These are phyloP conservation scores for Phytophthora brassicae DNA, from an alignment of 352 stramenopile species.

Conservation along the genomic window DNA sequence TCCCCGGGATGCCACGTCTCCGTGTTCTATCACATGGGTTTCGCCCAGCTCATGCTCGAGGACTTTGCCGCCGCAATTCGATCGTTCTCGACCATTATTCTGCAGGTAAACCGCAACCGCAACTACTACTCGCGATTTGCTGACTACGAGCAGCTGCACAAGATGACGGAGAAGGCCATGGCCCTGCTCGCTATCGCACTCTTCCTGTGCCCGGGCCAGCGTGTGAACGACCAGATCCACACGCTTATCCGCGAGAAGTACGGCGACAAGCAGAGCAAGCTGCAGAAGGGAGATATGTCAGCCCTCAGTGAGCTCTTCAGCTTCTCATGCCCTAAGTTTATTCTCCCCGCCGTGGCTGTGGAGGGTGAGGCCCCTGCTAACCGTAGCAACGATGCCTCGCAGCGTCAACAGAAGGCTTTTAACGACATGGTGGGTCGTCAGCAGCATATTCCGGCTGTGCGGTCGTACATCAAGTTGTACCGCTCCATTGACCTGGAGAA, in stretches of 20 bases:
- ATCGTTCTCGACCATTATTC: constrained; percentile 88
- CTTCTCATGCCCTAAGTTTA: constrained; percentile 95
- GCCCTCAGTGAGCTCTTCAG: constrained; percentile 91
- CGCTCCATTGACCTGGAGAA: constrained; percentile 95
- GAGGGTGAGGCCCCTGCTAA: constrained; percentile 55
- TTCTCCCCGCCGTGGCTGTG: constrained; percentile 81
- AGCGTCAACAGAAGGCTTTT: constrained; percentile 87
- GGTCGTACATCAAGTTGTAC: constrained; percentile 97
- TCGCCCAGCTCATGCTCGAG: constrained; percentile 97
- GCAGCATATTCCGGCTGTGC: constrained; percentile 87
- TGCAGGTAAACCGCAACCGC: constrained; percentile 87
- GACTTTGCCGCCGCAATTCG: constrained; percentile 94
- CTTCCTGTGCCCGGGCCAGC: constrained; percentile 87
- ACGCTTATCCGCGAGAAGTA: constrained; percentile 94
- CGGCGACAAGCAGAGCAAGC: constrained; percentile 87
- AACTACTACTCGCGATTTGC: constrained; percentile 92
- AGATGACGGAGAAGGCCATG: constrained; percentile 95
- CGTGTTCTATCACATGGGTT: constrained; percentile 97
- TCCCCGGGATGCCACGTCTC: constrained; percentile 93
- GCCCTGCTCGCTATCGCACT: constrained; percentile 91
- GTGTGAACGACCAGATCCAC: constrained; percentile 86
- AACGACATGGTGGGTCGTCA: constrained; percentile 89
- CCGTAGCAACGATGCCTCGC: constrained; percentile 59
- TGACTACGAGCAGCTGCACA: constrained; percentile 95
- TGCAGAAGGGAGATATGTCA: constrained; percentile 79